phyloP scores from a whole-genome alignment of 1,284 basidiomycete genomes.

The Abortiporus biennis region DNA sequence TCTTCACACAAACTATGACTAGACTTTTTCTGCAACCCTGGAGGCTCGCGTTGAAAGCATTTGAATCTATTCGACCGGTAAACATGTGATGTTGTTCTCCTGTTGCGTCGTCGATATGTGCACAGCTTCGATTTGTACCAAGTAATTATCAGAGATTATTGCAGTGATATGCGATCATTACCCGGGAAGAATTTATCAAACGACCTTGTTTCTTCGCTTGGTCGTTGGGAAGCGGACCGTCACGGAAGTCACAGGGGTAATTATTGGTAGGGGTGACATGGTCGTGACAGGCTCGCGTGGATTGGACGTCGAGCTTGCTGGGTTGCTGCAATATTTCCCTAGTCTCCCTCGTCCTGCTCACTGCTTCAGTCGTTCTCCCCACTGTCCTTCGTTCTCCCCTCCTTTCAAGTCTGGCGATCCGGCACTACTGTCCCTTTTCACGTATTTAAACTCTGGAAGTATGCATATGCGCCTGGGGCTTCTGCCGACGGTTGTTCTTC shows the following conservation, averaged over 20 bases:
- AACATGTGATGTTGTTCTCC: no score
- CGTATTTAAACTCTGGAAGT: conserved; percentile 5
- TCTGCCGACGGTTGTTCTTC: conserved; percentile 17
- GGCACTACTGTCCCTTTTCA: neutral
- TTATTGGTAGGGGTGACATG: no score
- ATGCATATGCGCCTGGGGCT: conserved; percentile 17
- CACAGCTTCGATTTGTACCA: no score
- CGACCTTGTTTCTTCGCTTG: no score
- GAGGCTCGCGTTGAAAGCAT: neutral
- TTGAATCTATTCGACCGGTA: no score
- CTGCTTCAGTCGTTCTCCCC: neutral
- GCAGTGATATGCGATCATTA: no score
- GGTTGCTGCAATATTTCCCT: neutral
- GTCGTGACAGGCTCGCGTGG: no score
- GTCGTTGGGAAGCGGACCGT: no score
- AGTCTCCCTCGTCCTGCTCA: neutral
- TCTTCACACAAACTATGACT: neutral
- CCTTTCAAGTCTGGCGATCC: conserved; percentile 1
- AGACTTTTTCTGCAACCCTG: conserved; percentile 6
- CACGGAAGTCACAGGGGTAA: no score
- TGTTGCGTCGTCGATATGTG: no score
- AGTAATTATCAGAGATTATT: no score
- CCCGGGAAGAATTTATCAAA: no score
- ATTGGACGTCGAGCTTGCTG: neutral
- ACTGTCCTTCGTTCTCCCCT: neutral